A percentile compares a stretch with the other conserved stretches of the same genome.
Evolutionary conservation across 345 rosid species (phyloP).

Genomic region (Pistacia atlantica): DNA sequence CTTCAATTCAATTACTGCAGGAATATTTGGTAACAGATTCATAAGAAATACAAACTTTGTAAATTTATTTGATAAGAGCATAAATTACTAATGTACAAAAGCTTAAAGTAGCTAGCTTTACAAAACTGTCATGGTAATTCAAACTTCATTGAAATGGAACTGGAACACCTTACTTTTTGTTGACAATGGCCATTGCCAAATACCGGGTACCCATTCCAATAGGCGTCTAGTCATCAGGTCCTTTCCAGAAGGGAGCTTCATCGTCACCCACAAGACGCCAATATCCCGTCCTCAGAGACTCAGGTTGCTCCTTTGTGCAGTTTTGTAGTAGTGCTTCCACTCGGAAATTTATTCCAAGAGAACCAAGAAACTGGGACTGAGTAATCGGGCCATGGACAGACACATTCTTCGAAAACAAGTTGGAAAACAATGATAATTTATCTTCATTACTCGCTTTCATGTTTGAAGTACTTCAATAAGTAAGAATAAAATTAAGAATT

Average conservation of each 20-base stretch:
- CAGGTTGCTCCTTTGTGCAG: constrained; percentile 80
- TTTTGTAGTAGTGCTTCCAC: constrained; percentile 78
- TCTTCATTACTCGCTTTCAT: background rate
- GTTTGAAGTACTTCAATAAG: background rate
- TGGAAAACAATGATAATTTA: background rate
- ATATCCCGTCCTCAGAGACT: constrained; percentile 77
- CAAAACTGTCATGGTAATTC: background rate
- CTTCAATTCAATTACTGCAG: background rate
- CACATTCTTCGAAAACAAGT: constrained; percentile 54
- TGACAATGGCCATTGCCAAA: constrained; percentile 83
- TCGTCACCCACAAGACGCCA: constrained; percentile 97
- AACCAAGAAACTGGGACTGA: constrained; percentile 90
- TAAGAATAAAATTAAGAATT: background rate
- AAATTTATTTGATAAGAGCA: constrained; percentile 9
- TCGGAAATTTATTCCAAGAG: constrained; percentile 92
- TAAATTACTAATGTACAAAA: constrained; percentile 7
- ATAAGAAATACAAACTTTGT: background rate
- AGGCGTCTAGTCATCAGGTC: constrained; percentile 70
- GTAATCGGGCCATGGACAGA: constrained; percentile 85
- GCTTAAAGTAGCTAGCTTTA: background rate
- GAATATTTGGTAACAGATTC: background rate
- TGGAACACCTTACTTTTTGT: constrained; percentile 78
- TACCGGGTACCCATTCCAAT: constrained; percentile 95
- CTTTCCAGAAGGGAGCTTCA: constrained; percentile 98
- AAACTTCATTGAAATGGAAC: constrained; percentile 65